Evolutionary conservation across 257 asterid genomes (phyloP).

Genomic region (Ligustrum vulgare): DNA sequence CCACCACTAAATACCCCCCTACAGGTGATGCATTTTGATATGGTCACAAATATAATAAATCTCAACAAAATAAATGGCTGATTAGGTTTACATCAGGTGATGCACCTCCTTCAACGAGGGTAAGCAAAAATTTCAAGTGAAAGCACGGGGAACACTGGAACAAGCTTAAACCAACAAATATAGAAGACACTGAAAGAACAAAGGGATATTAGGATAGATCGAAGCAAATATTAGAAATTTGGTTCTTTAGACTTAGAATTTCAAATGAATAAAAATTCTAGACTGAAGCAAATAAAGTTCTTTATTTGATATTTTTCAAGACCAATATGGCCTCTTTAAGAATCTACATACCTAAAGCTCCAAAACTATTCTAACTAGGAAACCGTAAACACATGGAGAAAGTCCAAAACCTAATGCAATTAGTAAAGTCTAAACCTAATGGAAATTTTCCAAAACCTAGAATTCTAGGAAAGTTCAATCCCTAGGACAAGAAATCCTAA

Average conservation of each 20-base stretch:
- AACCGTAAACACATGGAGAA: not conserved
- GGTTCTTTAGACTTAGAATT: not conserved
- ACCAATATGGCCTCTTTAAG: not conserved
- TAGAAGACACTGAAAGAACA: not conserved
- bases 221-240: not conserved
- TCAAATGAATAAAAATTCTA: not conserved
- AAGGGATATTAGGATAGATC: not conserved
- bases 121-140: not conserved
- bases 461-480: too few species aligned
- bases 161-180: not conserved
- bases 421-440: too few species aligned
- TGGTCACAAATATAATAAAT: not conserved
- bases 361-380: not conserved
- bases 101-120: not conserved
- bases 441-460: too few species aligned
- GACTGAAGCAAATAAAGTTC: not conserved
- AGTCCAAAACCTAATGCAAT: not conserved
- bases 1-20: constrained; percentile 25
- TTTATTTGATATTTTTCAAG: not conserved
- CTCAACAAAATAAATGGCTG: not conserved
- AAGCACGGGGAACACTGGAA: not conserved
- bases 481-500: too few species aligned
- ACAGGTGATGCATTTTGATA: constrained; percentile 3
- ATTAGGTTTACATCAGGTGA: not conserved
- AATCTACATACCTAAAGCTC: not conserved